Conservation (phyloP, 805 yeast genomes). For the Candida ipomoeae region DNA sequence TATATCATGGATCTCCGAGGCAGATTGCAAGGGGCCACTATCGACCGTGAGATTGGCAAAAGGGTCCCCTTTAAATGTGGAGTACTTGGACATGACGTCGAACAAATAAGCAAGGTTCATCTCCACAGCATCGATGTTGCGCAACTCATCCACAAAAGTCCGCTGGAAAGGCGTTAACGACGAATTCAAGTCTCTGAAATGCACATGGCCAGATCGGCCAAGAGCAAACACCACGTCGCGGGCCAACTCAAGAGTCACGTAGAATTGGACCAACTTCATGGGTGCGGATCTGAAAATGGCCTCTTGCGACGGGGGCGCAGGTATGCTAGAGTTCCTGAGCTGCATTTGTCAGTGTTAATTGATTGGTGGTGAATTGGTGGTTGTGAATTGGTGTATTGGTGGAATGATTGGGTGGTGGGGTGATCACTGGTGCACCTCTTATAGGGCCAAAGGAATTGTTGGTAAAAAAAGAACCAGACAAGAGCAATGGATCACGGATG, state of each 20-base stretch:
- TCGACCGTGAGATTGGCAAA: constrained; percentile 43
- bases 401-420: not conserved
- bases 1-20: constrained; percentile 34
- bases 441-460: not conserved
- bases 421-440: not conserved
- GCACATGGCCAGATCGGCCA: constrained; percentile 39
- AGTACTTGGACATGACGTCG: constrained; percentile 28
- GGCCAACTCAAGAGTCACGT: constrained; percentile 44
- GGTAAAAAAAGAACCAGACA: not conserved
- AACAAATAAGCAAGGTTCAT: constrained; percentile 26
- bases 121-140: constrained; percentile 34
- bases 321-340: constrained; percentile 3
- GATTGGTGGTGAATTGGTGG: not conserved
- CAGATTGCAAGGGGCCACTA: constrained; percentile 35
- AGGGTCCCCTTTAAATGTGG: constrained; percentile 24
- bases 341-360: constrained; percentile 1
- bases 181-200: constrained; percentile 47
- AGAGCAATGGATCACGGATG: too few relatives aligned
- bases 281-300: constrained; percentile 46
- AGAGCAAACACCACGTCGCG: constrained; percentile 37
- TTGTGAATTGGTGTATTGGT: not conserved
- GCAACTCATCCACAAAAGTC: constrained; percentile 39
- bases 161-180: constrained; percentile 43
- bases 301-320: constrained; percentile 19
- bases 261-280: constrained; percentile 46